phyloP scores from a whole-genome alignment of 495 filamentous ascomycete genomes.

The Neurospora discreta region DNA sequence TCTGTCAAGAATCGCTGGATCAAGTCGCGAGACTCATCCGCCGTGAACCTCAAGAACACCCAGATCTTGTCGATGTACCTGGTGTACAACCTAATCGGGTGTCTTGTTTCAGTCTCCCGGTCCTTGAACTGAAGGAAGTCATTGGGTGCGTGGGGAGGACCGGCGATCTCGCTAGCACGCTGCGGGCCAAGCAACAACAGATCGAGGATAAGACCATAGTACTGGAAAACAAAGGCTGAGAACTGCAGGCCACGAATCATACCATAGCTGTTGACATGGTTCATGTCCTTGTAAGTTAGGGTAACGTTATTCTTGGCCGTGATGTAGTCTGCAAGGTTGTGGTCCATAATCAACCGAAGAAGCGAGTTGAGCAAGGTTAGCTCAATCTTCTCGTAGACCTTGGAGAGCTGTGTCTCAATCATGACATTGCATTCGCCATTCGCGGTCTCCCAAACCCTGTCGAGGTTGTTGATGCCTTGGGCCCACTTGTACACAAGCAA shows the following conservation, averaged over 20 bases:
- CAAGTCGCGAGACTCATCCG: slow-evolving; percentile 89
- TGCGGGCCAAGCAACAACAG: slow-evolving; percentile 86
- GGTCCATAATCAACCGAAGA: slow-evolving; percentile 94
- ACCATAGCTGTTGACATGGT: slow-evolving; percentile 97
- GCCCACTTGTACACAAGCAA: slow-evolving; percentile 98
- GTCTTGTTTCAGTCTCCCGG: slow-evolving; percentile 75
- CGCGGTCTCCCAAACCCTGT: slow-evolving; percentile 88
- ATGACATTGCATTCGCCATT: slow-evolving; percentile 98
- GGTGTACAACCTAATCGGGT: slow-evolving; percentile 93
- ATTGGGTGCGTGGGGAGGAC: slow-evolving; percentile 90
- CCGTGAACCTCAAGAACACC: slow-evolving; percentile 90
- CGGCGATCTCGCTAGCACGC: slow-evolving; percentile 92
- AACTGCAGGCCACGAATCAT: slow-evolving; percentile 97
- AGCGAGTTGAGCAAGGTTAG: slow-evolving; percentile 89
- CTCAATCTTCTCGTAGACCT: slow-evolving; percentile 99
- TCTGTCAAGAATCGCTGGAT: slow-evolving; percentile 98
- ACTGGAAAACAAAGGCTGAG: slow-evolving; percentile 98
- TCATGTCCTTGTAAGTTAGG: slow-evolving; percentile 99
- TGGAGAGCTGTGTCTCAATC: slow-evolving; percentile 96
- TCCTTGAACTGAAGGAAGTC: slow-evolving; percentile 98
- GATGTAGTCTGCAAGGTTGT: slow-evolving; percentile 98
- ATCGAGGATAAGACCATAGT: slow-evolving; percentile 94
- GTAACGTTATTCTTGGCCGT: slow-evolving; percentile 99
- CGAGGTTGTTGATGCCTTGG: slow-evolving; percentile 98
- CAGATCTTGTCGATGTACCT: slow-evolving; percentile 97